phyloP scores from a whole-genome alignment of 306 rosid genomes.

The Citrullus amarus region DNA sequence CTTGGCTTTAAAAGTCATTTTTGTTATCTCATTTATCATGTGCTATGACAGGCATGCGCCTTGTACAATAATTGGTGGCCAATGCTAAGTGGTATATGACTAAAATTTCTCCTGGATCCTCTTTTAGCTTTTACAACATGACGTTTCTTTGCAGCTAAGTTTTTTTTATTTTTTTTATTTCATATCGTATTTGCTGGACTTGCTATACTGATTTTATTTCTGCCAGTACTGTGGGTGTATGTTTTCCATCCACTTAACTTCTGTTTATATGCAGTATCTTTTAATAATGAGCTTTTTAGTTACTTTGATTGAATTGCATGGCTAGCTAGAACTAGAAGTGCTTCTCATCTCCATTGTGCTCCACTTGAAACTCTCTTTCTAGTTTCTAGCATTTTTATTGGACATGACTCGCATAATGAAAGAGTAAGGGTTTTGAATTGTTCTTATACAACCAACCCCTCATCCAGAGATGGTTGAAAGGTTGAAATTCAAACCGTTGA shows the following conservation, averaged over 20 bases:
- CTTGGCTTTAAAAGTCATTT: neutral
- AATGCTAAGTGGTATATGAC: conserved; percentile 64
- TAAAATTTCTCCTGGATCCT: neutral
- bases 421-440: neutral
- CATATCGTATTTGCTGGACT: neutral
- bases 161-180: neutral
- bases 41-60: conserved; percentile 74
- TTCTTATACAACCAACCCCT: neutral
- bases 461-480: neutral
- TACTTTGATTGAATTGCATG: neutral
- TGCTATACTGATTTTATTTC: neutral
- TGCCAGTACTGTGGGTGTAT: neutral
- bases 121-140: neutral
- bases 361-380: neutral
- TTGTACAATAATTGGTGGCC: conserved; percentile 97
- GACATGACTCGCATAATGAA: neutral
- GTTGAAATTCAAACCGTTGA: too few species aligned
- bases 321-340: neutral
- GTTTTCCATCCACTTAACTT: neutral
- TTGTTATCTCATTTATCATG: conserved; percentile 5
- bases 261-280: neutral
- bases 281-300: neutral
- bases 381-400: neutral
- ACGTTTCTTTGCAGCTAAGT: neutral
- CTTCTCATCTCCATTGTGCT: neutral